These are phyloP conservation scores for Cephaloascus albidus DNA, from an alignment of 805 yeast species.

Conservation along the genomic window DNA sequence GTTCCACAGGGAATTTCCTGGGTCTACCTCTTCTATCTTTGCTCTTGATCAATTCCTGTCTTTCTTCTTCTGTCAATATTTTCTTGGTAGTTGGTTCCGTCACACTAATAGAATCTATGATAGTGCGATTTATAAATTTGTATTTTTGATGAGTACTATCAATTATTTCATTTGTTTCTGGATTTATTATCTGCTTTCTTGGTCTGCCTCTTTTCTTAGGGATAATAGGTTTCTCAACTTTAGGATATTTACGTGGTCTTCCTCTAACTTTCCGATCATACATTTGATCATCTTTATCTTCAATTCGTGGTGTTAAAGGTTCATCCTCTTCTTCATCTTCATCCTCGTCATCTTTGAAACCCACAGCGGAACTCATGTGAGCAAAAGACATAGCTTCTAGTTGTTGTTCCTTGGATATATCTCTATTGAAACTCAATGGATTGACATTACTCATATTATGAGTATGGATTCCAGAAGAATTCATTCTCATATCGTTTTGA, in stretches of 20 bases:
- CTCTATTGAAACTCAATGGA: not conserved
- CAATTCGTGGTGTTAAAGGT: not conserved
- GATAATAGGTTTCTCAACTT: not conserved
- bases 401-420: not conserved
- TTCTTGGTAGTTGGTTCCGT: constrained; percentile 11
- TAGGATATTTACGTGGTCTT: not conserved
- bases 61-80: constrained; percentile 20
- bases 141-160: constrained; percentile 31
- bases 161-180: constrained; percentile 26
- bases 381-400: not conserved
- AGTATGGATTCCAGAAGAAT: not conserved
- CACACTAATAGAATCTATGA: constrained; percentile 6
- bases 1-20: constrained; percentile 37
- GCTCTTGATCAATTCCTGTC: constrained; percentile 22
- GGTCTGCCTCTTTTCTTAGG: constrained; percentile 30
- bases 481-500: not conserved
- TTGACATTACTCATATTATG: not conserved
- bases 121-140: constrained; percentile 23
- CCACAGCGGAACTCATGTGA: not conserved
- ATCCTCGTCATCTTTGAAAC: not conserved
- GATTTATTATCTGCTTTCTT: constrained; percentile 27
- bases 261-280: not conserved
- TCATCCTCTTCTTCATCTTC: not conserved
- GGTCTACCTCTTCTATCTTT: constrained; percentile 43
- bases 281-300: no score